Base-by-base conservation (phyloP, 1,139 yeast genomes). In the Kodamaea sp. region DNA sequence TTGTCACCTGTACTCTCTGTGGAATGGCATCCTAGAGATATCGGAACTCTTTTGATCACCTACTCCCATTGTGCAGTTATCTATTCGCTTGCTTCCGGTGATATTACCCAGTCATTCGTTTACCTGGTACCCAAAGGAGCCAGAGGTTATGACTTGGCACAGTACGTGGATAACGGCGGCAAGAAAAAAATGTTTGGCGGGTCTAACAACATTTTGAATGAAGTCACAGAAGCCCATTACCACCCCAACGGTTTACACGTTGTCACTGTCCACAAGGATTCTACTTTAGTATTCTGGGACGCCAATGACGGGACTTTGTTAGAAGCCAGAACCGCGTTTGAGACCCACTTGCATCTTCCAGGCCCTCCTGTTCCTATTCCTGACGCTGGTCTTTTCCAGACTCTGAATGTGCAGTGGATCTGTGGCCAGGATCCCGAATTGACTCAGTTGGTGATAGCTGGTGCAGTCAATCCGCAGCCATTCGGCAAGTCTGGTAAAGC, bases 221-320 rank as follows among this genome's bases (percentile, higher is more conserved):
- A 68, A 27, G 54, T 86, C 2, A 48, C 67, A 2, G 79, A 78
- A 34, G 82, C 96, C 0, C 68, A 79, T 26, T 92, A 87, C 77
- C 97, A 90, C 55, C 98, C 99, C 2, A 88, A 89, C 55, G 97
- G 97, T 0, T 72, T 88, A 29, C 95, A 90, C 55, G 65, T 88
- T 5, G 72, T 86, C 11, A 83, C 96, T 0, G 75, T 80, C 2
- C 95, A 90, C 54, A 78, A 66, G 13, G 97, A 90, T 50, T 92
- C 90, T 32, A 76, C 95, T 0, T 52, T 94, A 29, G 96, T 79
- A 4, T 92, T 92, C 51, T 94, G 97, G 97, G 98, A 92, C 58
- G 82, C 87, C 1, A 73, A 78, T 24, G 81, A 82, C 26, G 96
- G 94, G 0, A 76, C 77, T 10, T 61, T 82, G 29, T 65, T 92